Base-by-base conservation (phyloP, 2,329 filamentous ascomycete species). In the Tolypocladium nubicola region DNA sequence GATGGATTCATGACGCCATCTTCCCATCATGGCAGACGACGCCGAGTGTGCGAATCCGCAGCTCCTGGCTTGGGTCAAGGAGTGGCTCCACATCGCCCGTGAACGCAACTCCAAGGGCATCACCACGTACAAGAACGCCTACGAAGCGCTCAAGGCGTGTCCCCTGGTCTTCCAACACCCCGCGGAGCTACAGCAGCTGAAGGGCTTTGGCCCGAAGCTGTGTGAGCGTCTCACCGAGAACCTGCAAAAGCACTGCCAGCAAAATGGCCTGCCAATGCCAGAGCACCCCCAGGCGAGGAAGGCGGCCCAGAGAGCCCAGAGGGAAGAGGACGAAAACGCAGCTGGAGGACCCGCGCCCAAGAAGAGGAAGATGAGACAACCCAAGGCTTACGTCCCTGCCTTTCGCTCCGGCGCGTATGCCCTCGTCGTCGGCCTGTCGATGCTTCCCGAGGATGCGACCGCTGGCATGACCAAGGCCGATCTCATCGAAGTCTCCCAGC, bases 391-490 rank as follows among this genome's bases (percentile, higher is more conserved):
- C 62, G 84, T 92, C 1, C 89, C 89, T 1, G 73, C 77, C 8
- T 78, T 87, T 57, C 81, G 88, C n/a, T 89, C 88, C 7, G 89
- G 89, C 0, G 78, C 85, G 0, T 94, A 90, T 69, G 89, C 85
- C 3, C 71, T 94, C 21, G 70, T 94, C 2, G 65, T 90, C 38
- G 88, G 82, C 0, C 76, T 94, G 14, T 79, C 84, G 1, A 80
- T 78, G 0, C 69, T 85, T 3, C 77, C 81, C 10, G 80, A 85
- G 61, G 76, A 81, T 53, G 73, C 77, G 1, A 61, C 66, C 7
- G 61, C 61, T 1, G 83, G 85, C 4, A 73, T 93, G 71, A 82
- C 84, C 11, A 93, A 91, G 67, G 67, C 77, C 8, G 80, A 88
- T 57, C 71, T 91, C 3, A 86, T 91, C 52, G 83, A 85, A 59